A percentile compares a stretch with the other conserved stretches of the same genome.
These are phyloP conservation scores for Sicyos edulis DNA, from an alignment of 306 rosid species.

Conservation along the genomic window DNA sequence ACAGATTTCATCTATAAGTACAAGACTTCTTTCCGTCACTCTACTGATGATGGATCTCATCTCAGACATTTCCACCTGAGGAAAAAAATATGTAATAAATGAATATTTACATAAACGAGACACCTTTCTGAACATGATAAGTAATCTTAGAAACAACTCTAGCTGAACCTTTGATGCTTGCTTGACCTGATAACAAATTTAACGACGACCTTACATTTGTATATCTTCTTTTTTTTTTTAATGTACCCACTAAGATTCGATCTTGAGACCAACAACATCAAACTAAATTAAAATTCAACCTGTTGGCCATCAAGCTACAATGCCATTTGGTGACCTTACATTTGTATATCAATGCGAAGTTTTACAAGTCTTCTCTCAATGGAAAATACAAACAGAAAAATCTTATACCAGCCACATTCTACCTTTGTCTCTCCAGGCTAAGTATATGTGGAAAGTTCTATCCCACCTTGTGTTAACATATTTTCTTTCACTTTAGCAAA, in stretches of 20 bases:
- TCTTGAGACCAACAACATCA: too few relatives aligned
- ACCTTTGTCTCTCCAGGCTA: not conserved
- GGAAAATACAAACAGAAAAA: not conserved
- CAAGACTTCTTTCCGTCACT: slow-evolving; percentile 70
- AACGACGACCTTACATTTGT: not conserved
- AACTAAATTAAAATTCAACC: too few relatives aligned
- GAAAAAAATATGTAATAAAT: slow-evolving; percentile 14
- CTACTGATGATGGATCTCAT: slow-evolving; percentile 67
- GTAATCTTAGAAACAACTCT: not conserved
- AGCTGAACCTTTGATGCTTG: not conserved
- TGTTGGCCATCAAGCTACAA: too few relatives aligned
- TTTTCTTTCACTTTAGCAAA: not conserved
- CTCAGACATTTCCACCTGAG: slow-evolving; percentile 96
- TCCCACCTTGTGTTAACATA: not conserved
- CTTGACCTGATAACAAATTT: not conserved
- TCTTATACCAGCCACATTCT: not conserved
- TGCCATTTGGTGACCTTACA: too few relatives aligned
- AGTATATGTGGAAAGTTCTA: not conserved
- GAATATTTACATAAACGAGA: not conserved
- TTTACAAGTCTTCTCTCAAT: not conserved
- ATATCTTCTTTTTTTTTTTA: too few relatives aligned
- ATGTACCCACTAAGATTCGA: too few relatives aligned
- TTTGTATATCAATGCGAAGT: not conserved
- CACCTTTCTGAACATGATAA: not conserved
- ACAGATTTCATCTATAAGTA: slow-evolving; percentile 93